A percentile compares a stretch with the other conserved stretches of the same genome.
phyloP scores from a whole-genome alignment of 306 rosid species.

The Inga laurina region DNA sequence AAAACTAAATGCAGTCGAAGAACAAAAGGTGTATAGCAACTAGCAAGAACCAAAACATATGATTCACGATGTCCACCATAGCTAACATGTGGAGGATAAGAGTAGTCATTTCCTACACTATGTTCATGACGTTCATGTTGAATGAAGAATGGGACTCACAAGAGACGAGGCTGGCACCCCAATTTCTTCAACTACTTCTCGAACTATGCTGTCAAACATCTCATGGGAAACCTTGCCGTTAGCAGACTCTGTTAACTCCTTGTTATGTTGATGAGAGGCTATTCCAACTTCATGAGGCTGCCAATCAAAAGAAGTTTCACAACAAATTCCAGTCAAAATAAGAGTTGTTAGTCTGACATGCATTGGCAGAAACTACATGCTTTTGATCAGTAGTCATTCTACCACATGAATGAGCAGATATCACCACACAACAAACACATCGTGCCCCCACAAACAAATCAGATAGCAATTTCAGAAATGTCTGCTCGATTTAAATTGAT shows the following conservation, averaged over 20 bases:
- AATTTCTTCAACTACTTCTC: constrained; percentile 95
- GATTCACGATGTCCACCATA: constrained; percentile 7
- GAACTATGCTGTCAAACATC: constrained; percentile 90
- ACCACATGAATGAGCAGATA: constrained; percentile 12
- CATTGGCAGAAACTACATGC: constrained; percentile 8
- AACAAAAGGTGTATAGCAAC: constrained; percentile 4
- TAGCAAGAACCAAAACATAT: constrained; percentile 5
- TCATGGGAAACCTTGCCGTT: constrained; percentile 61
- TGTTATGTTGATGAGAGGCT: constrained; percentile 47
- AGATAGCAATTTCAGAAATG: constrained; percentile 22
- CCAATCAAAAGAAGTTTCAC: constrained; percentile 33
- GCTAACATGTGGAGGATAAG: constrained; percentile 2
- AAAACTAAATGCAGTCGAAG: neutral
- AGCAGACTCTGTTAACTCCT: constrained; percentile 51
- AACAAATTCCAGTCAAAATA: constrained; percentile 19
- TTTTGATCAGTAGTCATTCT: constrained; percentile 15
- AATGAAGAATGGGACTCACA: constrained; percentile 51
- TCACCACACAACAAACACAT: neutral
- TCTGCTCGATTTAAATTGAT: neutral
- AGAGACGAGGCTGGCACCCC: constrained; percentile 87
- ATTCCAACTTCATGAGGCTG: constrained; percentile 89
- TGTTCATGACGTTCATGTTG: constrained; percentile 1
- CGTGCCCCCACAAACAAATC: constrained; percentile 5
- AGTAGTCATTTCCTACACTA: neutral
- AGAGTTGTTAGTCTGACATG: constrained; percentile 16